phyloP scores from a whole-genome alignment of 257 asterid genomes.

The Scutellaria baicalensis region DNA sequence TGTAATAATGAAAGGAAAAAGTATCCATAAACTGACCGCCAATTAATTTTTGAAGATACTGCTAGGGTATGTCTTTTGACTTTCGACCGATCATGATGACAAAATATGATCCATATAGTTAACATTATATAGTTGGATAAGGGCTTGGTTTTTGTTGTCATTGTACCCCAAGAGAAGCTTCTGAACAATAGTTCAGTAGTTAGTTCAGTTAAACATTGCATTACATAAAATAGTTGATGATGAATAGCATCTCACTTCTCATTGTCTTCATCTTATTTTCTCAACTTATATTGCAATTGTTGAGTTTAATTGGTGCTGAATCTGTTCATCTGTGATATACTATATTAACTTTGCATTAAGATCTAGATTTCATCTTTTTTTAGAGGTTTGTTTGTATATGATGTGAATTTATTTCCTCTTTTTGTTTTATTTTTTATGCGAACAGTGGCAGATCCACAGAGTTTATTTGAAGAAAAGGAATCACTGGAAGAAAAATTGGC shows the following conservation, averaged over 20 bases:
- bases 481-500: conserved; percentile 86
- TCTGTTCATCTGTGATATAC: conserved; percentile 1
- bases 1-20: background rate
- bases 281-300: background rate
- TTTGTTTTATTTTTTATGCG: conserved; percentile 15
- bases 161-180: background rate
- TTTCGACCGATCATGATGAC: background rate
- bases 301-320: background rate
- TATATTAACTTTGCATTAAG: background rate
- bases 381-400: background rate
- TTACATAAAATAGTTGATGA: background rate
- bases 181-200: background rate
- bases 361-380: conserved; percentile 1
- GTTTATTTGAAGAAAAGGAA: conserved; percentile 81
- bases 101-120: background rate
- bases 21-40: background rate
- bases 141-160: background rate
- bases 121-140: background rate
- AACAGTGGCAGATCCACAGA: conserved; percentile 92
- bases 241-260: background rate
- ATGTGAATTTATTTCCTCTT: background rate
- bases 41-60: background rate
- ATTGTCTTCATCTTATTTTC: background rate
- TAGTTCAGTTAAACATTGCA: background rate
- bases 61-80: background rate